Evolutionary conservation across 495 filamentous ascomycete genomes (phyloP).

Genomic region (Talaromyces nanjingensis): DNA sequence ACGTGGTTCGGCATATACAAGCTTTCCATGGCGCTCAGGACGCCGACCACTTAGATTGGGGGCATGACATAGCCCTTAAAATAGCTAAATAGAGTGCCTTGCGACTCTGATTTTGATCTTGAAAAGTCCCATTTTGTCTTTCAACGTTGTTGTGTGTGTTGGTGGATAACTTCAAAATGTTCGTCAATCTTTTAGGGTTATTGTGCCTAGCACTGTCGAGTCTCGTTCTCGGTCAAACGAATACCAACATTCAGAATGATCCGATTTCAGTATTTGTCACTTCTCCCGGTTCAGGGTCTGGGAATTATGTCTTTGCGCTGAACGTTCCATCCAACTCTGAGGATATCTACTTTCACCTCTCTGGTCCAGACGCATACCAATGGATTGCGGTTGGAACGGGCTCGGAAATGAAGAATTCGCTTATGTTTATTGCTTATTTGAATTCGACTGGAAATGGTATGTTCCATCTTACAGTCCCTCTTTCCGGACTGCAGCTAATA

Average conservation of each 20-base stretch:
- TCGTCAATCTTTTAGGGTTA: not conserved
- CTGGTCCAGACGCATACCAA: constrained; percentile 27
- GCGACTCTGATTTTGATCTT: not conserved
- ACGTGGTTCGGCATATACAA: not conserved
- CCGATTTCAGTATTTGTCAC: not conserved
- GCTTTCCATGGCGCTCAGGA: not conserved
- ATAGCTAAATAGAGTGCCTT: not conserved
- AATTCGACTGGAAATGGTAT: constrained; percentile 29
- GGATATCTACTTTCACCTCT: constrained; percentile 43
- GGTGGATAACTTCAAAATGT: not conserved
- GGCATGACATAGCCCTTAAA: not conserved
- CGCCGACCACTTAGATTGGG: not conserved
- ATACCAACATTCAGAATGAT: not conserved
- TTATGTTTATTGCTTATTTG: constrained; percentile 47
- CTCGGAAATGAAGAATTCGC: constrained; percentile 38
- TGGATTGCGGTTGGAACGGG: constrained; percentile 50
- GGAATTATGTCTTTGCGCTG: constrained; percentile 38
- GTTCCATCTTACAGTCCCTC: not conserved
- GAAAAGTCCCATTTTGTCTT: not conserved
- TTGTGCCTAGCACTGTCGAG: not conserved
- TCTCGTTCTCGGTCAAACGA: not conserved
- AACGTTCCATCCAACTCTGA: constrained; percentile 31
- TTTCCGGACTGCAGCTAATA: not conserved
- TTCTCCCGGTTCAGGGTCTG: not conserved
- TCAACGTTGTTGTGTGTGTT: not conserved